Evolutionary conservation across 306 rosid genomes (phyloP), one percentile per base, ranked within the genome.

Genomic region (Prunus salicina): DNA sequence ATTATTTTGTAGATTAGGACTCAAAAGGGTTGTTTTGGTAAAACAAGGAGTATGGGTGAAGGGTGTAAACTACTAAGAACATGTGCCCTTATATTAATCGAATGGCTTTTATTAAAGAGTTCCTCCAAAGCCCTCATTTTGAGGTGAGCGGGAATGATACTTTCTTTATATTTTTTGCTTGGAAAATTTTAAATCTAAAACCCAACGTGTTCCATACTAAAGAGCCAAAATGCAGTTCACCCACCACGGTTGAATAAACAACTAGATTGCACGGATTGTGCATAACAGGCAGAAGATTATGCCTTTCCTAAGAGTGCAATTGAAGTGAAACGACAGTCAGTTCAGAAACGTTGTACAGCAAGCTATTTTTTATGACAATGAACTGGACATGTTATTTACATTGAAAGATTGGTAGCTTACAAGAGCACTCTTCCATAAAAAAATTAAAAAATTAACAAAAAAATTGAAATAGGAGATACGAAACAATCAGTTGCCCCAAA

Each of bases 401-500:
- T 20, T 5, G 49, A 16, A 50, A 50, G 18, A 25, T 47, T 14
- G 3, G 58, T 27, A 46, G 73, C 25, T 1, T 12, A 30, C 30
- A 30, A 9, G 14, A 34, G 12, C 14, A 56, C 60, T 14, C 55
- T n/a, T 45, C 60, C 1, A 34, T 34, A 1, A 34, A 34, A 5
- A 34, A 34, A 34, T 34, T 34, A 3, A 34, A 6, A 34, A 34
- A 32, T 32, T 5, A 4, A 32, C 6, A 1, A 34, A 34, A 32
- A 1, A 34, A 5, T 8, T 8, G 24, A 12, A 15, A 43, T 3
- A 4, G n/a, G 46, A 43, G 43, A 52, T 27, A 67, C 55, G 56
- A 45, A 77, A 38, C 24, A 34, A 67, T 88, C 84, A 86, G 68
- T 77, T 79, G 38, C 97, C 91, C 98, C 98, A 95, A 79, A 95